Evolutionary conservation across 225 moss, liverwort and hornwort genomes (phyloP).

Genomic region (Asterella californica): DNA sequence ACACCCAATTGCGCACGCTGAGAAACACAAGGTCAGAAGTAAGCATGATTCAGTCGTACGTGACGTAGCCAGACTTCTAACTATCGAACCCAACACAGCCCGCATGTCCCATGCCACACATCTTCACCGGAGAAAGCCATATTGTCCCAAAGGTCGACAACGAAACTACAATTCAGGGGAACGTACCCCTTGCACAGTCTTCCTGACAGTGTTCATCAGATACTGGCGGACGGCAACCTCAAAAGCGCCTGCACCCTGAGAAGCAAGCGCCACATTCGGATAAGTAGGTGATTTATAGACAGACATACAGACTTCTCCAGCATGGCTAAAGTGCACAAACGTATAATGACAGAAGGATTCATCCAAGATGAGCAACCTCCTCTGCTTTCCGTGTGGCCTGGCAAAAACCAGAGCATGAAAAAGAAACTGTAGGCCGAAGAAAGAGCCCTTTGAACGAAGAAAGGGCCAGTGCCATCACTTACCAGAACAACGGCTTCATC

Average conservation of each 20-base stretch:
- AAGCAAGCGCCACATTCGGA: not conserved
- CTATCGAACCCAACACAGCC: not conserved
- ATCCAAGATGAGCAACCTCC: not conserved
- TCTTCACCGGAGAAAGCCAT: not conserved
- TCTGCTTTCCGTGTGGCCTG: not conserved
- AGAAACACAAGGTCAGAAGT: conserved; percentile 9
- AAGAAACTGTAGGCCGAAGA: not conserved
- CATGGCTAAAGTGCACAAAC: not conserved
- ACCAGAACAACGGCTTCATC: conserved; percentile 73
- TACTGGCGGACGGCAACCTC: conserved; percentile 93
- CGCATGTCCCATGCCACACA: too few relatives aligned
- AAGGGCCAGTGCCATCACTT: conserved; percentile 7
- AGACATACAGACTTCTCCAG: not conserved
- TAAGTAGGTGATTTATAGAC: not conserved
- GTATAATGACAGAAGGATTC: not conserved
- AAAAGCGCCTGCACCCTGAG: conserved; percentile 89
- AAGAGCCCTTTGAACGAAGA: not conserved
- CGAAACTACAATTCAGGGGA: not conserved
- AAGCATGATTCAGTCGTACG: too few relatives aligned
- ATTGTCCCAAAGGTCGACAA: not conserved
- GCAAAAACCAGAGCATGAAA: not conserved
- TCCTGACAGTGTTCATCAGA: conserved; percentile 66
- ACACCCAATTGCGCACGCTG: conserved; percentile 82
- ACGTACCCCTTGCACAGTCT: conserved; percentile 71
- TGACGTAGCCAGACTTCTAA: not conserved